These are phyloP conservation scores for Carex scoparia DNA, from an alignment of 176 grass and related monocot species.

Conservation along the genomic window DNA sequence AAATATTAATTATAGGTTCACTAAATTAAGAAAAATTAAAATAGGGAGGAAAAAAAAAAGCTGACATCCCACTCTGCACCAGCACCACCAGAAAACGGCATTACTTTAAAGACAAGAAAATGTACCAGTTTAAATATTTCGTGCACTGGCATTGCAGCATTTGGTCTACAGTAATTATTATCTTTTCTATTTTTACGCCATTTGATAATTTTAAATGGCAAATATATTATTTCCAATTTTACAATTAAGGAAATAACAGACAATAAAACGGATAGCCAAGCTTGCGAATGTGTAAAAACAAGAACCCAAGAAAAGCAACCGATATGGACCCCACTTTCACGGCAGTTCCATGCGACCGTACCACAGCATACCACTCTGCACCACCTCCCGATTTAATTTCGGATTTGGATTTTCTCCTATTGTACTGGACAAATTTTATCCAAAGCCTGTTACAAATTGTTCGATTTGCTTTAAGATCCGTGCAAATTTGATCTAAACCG, in stretches of 20 bases:
- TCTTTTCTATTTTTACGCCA: background rate
- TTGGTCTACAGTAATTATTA: background rate
- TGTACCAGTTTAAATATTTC: background rate
- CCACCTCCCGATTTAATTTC: background rate
- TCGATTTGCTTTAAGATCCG: no score
- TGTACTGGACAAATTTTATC: no score
- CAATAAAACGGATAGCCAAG: background rate
- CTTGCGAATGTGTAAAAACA: conserved; percentile 5
- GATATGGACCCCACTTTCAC: background rate
- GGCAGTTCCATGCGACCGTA: conserved; percentile 1
- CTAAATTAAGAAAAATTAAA: background rate
- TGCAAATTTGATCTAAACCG: no score
- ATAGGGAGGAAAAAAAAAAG: no score
- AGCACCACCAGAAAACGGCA: background rate
- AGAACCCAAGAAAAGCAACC: conserved; percentile 13
- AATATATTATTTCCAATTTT: background rate
- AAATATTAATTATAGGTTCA: background rate
- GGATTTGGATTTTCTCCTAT: no score
- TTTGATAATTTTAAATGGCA: background rate
- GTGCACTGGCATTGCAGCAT: background rate
- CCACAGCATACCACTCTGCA: background rate
- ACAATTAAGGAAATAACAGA: background rate
- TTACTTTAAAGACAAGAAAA: background rate
- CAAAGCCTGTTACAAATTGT: no score
- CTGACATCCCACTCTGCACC: background rate